These are phyloP conservation scores for Thermothielavioides terrestris DNA, from an alignment of 495 filamentous ascomycete species.

Conservation along the genomic window DNA sequence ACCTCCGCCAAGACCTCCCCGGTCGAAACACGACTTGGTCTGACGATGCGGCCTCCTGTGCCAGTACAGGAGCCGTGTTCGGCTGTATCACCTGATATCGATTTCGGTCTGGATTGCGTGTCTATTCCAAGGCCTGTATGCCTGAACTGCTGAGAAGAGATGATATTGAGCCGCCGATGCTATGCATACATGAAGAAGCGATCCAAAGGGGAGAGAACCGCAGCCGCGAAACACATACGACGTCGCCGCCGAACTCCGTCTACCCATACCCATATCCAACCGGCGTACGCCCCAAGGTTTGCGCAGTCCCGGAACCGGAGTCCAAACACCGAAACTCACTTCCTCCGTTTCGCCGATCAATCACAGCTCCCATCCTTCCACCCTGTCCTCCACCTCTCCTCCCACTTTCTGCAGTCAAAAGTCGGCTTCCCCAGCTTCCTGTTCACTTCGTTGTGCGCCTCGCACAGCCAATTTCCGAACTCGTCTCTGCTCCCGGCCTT, in stretches of 20 bases:
- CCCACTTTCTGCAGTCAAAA: slow-evolving; percentile 88
- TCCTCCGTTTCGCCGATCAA: slow-evolving; percentile 14
- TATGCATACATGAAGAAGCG: not conserved
- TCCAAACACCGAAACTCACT: not conserved
- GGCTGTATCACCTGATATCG: not conserved
- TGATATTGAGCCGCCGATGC: slow-evolving; percentile 1
- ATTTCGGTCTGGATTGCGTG: not conserved
- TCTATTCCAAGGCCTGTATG: not conserved
- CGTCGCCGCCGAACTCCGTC: slow-evolving; percentile 5
- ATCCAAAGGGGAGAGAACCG: not conserved
- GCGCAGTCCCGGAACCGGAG: not conserved
- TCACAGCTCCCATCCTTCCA: slow-evolving; percentile 76
- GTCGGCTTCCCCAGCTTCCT: slow-evolving; percentile 78
- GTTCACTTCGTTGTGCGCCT: slow-evolving; percentile 98
- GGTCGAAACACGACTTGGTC: not conserved
- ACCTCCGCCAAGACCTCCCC: not conserved
- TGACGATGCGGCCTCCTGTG: not conserved
- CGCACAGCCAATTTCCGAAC: slow-evolving; percentile 91
- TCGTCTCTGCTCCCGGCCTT: slow-evolving; percentile 56
- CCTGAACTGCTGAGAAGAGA: not conserved
- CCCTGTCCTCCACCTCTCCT: slow-evolving; percentile 89
- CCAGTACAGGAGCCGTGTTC: not conserved
- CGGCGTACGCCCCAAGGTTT: not conserved
- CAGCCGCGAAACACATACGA: not conserved
- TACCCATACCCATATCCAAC: not conserved